phyloP scores from a whole-genome alignment of 441 rosid genomes.

The Populus hybrid region DNA sequence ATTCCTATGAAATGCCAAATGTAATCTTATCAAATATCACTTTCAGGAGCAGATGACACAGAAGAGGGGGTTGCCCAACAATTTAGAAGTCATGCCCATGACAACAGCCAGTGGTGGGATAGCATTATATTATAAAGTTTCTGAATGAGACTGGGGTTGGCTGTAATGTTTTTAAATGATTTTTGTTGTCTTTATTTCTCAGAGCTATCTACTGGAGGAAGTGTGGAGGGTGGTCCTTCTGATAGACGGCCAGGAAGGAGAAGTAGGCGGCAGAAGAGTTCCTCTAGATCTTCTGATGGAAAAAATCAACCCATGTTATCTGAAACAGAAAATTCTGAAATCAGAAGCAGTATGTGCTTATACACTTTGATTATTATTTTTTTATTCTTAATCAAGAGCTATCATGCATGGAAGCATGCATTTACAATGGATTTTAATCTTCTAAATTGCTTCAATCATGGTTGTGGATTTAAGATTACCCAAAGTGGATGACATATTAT shows the following conservation, averaged over 20 bases:
- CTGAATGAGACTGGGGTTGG: constrained; percentile 2
- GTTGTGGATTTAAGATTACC: not conserved
- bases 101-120: constrained; percentile 36
- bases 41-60: constrained; percentile 31
- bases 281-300: constrained; percentile 52
- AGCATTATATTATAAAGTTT: constrained; percentile 10
- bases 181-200: constrained; percentile 25
- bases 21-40: constrained; percentile 17
- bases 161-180: constrained; percentile 4
- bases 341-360: constrained; percentile 25
- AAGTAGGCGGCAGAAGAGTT: constrained; percentile 71
- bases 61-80: constrained; percentile 30
- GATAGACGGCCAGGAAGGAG: constrained; percentile 65
- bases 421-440: not conserved
- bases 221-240: constrained; percentile 42
- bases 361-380: not conserved
- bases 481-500: not conserved
- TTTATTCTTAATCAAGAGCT: not conserved
- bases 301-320: constrained; percentile 37
- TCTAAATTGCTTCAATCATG: constrained; percentile 3
- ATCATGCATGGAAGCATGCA: not conserved
- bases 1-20: not conserved
- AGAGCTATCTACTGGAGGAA: constrained; percentile 42
- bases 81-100: constrained; percentile 24
- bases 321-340: constrained; percentile 48